Percentiles rank a stretch among this genome's conserved stretches.
Conservation (phyloP, 305 asterid species). For the Fraxinus nigra region DNA sequence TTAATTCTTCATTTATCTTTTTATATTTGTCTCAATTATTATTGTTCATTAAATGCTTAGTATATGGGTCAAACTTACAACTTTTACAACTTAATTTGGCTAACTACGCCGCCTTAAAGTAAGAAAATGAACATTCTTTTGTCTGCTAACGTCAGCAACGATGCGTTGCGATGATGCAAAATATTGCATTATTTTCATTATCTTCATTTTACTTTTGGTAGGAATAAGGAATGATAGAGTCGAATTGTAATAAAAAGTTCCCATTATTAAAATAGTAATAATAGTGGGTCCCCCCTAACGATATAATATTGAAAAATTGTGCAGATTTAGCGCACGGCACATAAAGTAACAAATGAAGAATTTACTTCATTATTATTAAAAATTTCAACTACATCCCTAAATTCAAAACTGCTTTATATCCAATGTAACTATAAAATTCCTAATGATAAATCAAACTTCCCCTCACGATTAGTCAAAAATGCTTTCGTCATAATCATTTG, state of each 20-base stretch:
- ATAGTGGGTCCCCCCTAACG: background rate
- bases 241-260: background rate
- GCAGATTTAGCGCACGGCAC: background rate
- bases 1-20: background rate
- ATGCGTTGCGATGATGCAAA: constrained; percentile 24
- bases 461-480: background rate
- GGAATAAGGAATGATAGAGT: background rate
- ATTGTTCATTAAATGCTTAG: background rate
- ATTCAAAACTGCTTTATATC: too few species aligned
- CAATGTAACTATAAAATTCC: too few species aligned
- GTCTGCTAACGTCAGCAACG: constrained; percentile 18
- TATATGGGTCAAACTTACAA: background rate
- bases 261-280: too few species aligned
- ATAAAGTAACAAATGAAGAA: too few species aligned
- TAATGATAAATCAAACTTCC: background rate
- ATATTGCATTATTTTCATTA: background rate
- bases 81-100: background rate
- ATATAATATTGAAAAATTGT: too few species aligned
- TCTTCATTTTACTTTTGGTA: background rate
- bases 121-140: background rate
- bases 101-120: background rate
- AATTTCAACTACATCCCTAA: too few species aligned
- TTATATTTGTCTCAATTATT: background rate
- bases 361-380: background rate
- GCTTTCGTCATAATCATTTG: background rate